Conservation (phyloP, 129 eudicot genomes). For the Sambucus nigra region DNA sequence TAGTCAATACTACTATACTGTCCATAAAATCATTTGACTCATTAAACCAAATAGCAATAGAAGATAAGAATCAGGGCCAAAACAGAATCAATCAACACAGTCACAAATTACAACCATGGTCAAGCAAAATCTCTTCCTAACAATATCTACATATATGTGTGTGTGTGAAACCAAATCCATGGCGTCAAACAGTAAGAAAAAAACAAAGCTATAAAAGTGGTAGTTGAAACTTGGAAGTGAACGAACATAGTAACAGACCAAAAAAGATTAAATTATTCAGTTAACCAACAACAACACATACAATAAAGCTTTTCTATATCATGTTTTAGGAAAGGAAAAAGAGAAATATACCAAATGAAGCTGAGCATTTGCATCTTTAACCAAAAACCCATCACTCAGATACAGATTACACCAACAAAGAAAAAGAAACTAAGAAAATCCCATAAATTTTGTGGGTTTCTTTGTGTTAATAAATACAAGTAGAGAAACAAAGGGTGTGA, state of each 20-base stretch:
- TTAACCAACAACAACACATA: constrained; percentile 9
- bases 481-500: constrained; percentile 19
- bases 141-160: neutral
- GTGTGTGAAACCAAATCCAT: neutral
- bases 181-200: constrained; percentile 12
- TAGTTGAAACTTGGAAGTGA: neutral
- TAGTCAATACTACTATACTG: neutral
- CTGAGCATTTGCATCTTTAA: constrained; percentile 41
- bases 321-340: neutral
- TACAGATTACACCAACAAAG: constrained; percentile 11
- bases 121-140: neutral
- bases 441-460: constrained; percentile 20
- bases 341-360: constrained; percentile 45
- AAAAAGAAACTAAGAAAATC: constrained; percentile 16
- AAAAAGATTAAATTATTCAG: constrained; percentile 14
- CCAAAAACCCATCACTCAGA: constrained; percentile 25
- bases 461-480: constrained; percentile 6
- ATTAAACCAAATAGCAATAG: constrained; percentile 8
- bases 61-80: constrained; percentile 5
- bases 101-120: constrained; percentile 3
- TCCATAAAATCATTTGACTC: neutral
- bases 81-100: constrained; percentile 5
- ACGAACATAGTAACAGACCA: neutral
- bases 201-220: constrained; percentile 1
- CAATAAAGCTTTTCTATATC: neutral